Percentiles rank a stretch among this genome's conserved stretches.
phyloP scores from a whole-genome alignment of 1,284 basidiomycete species.

The Apiotrichum sp. region DNA sequence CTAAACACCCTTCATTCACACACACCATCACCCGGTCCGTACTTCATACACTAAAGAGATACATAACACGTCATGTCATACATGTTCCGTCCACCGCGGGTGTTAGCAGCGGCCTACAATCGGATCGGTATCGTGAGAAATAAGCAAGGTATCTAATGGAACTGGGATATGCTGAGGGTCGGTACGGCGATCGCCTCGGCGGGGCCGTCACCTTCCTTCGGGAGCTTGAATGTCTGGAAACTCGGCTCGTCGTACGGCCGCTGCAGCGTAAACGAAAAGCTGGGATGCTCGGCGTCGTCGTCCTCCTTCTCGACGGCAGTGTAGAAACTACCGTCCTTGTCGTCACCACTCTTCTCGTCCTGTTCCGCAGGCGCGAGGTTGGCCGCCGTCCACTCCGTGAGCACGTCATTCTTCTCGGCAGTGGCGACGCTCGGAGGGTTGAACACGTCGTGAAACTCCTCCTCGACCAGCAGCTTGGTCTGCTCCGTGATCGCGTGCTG shows the following conservation, averaged over 20 bases:
- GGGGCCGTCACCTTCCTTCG: background rate
- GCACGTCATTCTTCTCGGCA: background rate
- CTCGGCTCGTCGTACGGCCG: constrained; percentile 1
- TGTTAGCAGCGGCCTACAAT: too few species aligned
- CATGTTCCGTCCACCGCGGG: too few species aligned
- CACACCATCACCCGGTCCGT: too few species aligned
- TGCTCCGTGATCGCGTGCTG: constrained; percentile 33
- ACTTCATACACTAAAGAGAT: background rate
- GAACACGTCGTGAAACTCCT: constrained; percentile 34
- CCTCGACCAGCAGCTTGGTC: constrained; percentile 32
- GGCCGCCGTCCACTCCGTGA: background rate
- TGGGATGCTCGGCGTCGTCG: background rate
- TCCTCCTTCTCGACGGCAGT: constrained; percentile 1
- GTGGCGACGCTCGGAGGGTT: constrained; percentile 10
- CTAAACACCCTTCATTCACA: too few species aligned
- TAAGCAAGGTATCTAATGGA: background rate
- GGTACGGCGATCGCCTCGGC: background rate
- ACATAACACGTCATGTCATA: background rate
- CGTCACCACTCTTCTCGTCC: background rate
- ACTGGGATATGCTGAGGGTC: background rate
- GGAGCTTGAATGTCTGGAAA: background rate
- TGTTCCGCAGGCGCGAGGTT: background rate
- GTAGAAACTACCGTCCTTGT: constrained; percentile 1
- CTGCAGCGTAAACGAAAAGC: background rate
- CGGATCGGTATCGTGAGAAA: too few species aligned